Evolutionary conservation across 805 yeast genomes (phyloP).

Genomic region (Myxozyma monticola): DNA sequence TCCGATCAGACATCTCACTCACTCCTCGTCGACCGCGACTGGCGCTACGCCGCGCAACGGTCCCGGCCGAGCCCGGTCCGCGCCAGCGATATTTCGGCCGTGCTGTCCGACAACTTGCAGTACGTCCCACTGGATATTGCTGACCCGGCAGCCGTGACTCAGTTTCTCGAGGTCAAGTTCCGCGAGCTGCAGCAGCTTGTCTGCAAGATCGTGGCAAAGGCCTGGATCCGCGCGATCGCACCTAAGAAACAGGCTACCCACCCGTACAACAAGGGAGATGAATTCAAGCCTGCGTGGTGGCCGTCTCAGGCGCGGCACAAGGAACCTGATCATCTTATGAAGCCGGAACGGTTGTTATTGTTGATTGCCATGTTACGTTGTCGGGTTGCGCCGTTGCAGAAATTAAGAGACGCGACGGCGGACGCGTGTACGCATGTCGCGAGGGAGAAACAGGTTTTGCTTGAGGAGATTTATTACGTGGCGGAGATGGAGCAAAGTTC

Average conservation of each 20-base stretch:
- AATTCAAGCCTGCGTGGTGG: conserved; percentile 69
- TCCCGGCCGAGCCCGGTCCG: no score
- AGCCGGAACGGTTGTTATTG: conserved; percentile 54
- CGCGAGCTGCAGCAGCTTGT: conserved; percentile 48
- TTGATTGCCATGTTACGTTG: conserved; percentile 40
- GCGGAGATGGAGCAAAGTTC: conserved; percentile 26
- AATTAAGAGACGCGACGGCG: conserved; percentile 24
- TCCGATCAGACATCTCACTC: no score
- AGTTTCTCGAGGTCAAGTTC: conserved; percentile 20
- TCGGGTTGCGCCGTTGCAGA: conserved; percentile 3
- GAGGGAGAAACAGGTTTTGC: conserved; percentile 18
- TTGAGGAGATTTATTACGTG: conserved; percentile 31
- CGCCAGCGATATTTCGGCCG: background rate
- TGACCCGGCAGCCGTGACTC: conserved; percentile 13
- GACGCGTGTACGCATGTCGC: conserved; percentile 18
- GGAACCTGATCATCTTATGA: conserved; percentile 74
- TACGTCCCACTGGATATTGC: conserved; percentile 14
- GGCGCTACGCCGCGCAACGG: no score
- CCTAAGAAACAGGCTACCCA: conserved; percentile 63
- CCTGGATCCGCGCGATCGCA: conserved; percentile 65
- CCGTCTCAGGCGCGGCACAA: conserved; percentile 57
- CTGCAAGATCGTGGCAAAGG: conserved; percentile 64
- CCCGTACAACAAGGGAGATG: conserved; percentile 60
- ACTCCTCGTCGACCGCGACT: no score
- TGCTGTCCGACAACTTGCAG: background rate